Percentiles rank a stretch among this genome's conserved stretches.
Conservation (phyloP, 2,329 filamentous ascomycete species). For the Cladophialophora immunda region DNA sequence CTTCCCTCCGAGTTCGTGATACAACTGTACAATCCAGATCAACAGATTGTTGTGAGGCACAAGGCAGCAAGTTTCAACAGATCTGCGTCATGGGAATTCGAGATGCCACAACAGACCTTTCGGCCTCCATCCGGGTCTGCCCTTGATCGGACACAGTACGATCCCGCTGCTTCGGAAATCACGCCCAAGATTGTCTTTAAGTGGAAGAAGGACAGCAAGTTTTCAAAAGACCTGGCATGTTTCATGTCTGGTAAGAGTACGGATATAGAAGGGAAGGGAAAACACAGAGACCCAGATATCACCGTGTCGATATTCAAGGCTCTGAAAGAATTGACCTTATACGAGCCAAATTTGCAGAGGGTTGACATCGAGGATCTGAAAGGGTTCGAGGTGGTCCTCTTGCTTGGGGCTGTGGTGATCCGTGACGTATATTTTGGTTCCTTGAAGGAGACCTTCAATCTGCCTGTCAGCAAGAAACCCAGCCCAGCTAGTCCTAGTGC, state of each 20-base stretch:
- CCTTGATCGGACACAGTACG: constrained; percentile 76
- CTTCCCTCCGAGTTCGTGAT: constrained; percentile 82
- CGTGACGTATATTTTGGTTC: constrained; percentile 70
- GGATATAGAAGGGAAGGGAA: constrained; percentile 70
- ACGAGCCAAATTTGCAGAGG: constrained; percentile 89
- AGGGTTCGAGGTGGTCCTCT: constrained; percentile 83
- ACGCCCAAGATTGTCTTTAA: constrained; percentile 82
- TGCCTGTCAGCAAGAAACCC: constrained; percentile 51
- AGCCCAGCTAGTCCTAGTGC: constrained; percentile 42
- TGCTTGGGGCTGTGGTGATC: constrained; percentile 68
- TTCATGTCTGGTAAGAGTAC: constrained; percentile 82
- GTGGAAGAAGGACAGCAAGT: constrained; percentile 87
- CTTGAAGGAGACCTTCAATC: constrained; percentile 80
- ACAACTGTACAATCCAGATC: constrained; percentile 93
- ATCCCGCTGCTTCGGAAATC: constrained; percentile 62
- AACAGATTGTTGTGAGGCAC: constrained; percentile 73
- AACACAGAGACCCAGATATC: constrained; percentile 92
- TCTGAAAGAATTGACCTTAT: constrained; percentile 81
- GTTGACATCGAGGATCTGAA: constrained; percentile 95
- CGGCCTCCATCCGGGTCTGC: constrained; percentile 78
- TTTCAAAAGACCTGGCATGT: constrained; percentile 88
- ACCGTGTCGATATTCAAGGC: constrained; percentile 87
- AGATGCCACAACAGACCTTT: constrained; percentile 87
- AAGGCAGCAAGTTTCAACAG: constrained; percentile 81
- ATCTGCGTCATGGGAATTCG: constrained; percentile 86